Evolutionary conservation across 2,329 filamentous ascomycete genomes (phyloP).

Genomic region (Sporothrix dimorphospora): DNA sequence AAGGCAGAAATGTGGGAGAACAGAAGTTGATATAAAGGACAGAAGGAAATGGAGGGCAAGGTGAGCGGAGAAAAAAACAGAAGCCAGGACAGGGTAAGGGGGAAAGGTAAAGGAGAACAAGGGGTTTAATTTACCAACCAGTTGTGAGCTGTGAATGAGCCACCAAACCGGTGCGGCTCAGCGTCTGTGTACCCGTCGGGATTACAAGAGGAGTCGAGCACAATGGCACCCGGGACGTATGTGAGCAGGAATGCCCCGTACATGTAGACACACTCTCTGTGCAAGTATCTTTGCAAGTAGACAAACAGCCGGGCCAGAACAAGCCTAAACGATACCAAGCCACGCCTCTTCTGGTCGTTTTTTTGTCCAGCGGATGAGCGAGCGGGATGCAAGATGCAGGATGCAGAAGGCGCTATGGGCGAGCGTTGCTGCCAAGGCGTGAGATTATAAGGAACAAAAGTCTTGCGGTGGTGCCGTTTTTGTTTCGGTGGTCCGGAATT

Average conservation of each 20-base stretch:
- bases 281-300: not conserved
- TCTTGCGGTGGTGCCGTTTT: not conserved
- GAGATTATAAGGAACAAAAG: slow-evolving; percentile 3
- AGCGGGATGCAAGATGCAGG: slow-evolving; percentile 3
- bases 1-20: not conserved
- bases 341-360: not conserved
- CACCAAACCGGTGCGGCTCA: slow-evolving; percentile 5
- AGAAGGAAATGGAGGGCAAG: not conserved
- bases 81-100: not conserved
- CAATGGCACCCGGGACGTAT: not conserved
- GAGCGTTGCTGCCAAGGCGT: slow-evolving; percentile 13
- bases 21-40: not conserved
- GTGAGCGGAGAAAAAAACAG: not conserved
- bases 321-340: not conserved
- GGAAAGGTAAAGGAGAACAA: not conserved
- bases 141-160: not conserved
- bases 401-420: not conserved
- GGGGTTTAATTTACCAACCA: not conserved
- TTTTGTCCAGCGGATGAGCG: not conserved
- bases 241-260: not conserved
- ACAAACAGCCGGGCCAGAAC: slow-evolving; percentile 6
- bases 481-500: not conserved
- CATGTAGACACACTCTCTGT: not conserved
- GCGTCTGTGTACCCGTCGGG: slow-evolving; percentile 9
- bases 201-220: slow-evolving; percentile 18